A percentile compares a stretch with the other conserved stretches of the same genome.
Conservation (phyloP, 495 filamentous ascomycete genomes). For the Jackrogersella minutella region DNA sequence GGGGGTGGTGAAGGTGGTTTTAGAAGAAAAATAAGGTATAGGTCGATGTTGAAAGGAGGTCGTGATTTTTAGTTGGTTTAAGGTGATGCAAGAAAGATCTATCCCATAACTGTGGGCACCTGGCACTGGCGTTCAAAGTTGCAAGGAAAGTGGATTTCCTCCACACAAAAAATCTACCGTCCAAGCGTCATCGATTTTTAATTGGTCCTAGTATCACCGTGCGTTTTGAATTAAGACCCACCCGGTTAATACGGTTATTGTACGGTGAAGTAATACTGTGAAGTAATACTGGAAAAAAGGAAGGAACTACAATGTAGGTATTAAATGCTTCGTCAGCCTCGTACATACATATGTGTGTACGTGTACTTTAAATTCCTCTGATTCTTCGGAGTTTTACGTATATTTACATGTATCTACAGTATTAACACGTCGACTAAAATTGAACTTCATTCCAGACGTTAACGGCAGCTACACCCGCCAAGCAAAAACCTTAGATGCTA, state of each 20-base stretch:
- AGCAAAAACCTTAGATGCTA: too few relatives aligned
- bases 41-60: conserved; percentile 12
- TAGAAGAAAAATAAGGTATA: conserved; percentile 9
- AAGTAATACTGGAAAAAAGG: neutral
- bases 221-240: neutral
- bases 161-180: conserved; percentile 29
- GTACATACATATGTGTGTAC: too few relatives aligned
- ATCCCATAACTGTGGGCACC: conserved; percentile 14
- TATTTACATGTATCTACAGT: neutral
- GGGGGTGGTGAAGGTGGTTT: neutral
- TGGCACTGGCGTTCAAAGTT: neutral
- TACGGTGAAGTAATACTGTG: conserved; percentile 7
- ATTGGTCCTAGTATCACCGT: conserved; percentile 29
- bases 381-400: neutral
- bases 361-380: conserved; percentile 3
- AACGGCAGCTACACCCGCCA: neutral
- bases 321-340: conserved; percentile 13
- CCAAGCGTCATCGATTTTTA: conserved; percentile 36
- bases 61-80: conserved; percentile 22
- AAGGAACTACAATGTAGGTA: too few relatives aligned
- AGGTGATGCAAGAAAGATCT: conserved; percentile 38
- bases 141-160: conserved; percentile 13
- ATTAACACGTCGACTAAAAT: neutral
- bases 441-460: neutral
- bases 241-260: too few relatives aligned